Evolutionary conservation across 805 yeast genomes (phyloP), one percentile per base, ranked within the genome.

Genomic region (Kodamaea hsintzibuensis): DNA sequence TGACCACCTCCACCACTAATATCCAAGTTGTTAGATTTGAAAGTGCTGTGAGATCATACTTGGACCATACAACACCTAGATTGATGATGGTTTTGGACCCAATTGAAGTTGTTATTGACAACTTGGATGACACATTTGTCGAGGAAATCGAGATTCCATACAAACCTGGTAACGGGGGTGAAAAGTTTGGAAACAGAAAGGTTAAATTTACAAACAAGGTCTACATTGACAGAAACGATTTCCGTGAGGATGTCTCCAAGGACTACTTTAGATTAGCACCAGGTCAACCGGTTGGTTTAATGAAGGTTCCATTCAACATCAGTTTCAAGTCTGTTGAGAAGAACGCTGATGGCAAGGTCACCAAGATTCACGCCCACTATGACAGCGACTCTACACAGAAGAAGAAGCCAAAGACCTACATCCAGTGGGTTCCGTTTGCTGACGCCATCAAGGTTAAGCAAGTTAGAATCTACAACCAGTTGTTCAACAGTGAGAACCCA

Each of bases 261-360:
- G 97, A 91, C 62, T 95, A 90, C 73, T 95, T 90, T 82, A 85
- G 99, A 71, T 80, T 95, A 63, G 91, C 97, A 1, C 96, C 97
- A 14, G 87, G 88, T 52, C 97, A 95, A 76, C 84, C 96, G 0
- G 99, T 95, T 60, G 99, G 99, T 14, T 78, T 95, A 63, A 83
- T 95, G 78, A 90, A 86, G 68, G 97, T 95, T 40, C 97, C 98
- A 54, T 82, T 81, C 74, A 91, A 86, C 56, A 80, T 95, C 57
- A 78, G 85, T 44, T 93, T 88, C 61, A 83, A 82, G 52, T 79
- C 85, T 50, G 81, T 85, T 53, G 90, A 86, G 58, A 84, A 78
- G 62, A 86, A 86, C 61, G 77, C 71, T 43, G 61, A 69, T 0
- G 97, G 96, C 17, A 76, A 82, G 47, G 82, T 92, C 51, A 76